Conservation (phyloP, 2,329 filamentous ascomycete genomes). For the Tolypocladium tropicale region DNA sequence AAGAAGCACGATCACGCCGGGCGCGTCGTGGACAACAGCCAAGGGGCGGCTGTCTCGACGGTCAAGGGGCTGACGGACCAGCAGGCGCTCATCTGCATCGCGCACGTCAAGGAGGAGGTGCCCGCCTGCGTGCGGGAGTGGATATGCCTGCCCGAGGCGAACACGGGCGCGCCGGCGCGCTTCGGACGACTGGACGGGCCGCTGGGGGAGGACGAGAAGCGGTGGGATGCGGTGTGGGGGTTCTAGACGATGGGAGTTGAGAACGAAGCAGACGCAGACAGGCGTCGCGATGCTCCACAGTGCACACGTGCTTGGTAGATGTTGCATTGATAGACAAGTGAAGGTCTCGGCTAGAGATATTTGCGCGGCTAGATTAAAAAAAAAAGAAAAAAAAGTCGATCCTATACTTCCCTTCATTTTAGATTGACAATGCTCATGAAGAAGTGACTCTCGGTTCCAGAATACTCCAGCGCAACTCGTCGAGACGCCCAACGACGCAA, state of each 20-base stretch:
- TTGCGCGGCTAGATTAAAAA: too few species aligned
- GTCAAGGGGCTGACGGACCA: slow-evolving; percentile 53
- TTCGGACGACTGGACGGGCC: slow-evolving; percentile 56
- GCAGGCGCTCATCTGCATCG: slow-evolving; percentile 86
- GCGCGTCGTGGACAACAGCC: slow-evolving; percentile 36
- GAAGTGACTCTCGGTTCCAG: too few species aligned
- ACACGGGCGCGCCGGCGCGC: slow-evolving; percentile 47
- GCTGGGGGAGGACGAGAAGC: slow-evolving; percentile 41
- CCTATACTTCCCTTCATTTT: too few species aligned
- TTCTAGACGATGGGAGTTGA: slow-evolving; percentile 7
- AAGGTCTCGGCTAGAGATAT: too few species aligned
- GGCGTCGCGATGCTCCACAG: neutral
- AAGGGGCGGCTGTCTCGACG: slow-evolving; percentile 23
- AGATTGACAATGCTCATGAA: too few species aligned
- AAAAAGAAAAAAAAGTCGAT: too few species aligned
- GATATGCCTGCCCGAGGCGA: slow-evolving; percentile 74
- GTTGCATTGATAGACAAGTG: too few species aligned
- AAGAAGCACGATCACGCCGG: slow-evolving; percentile 25
- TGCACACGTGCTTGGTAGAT: too few species aligned
- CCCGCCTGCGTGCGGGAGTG: slow-evolving; percentile 75
- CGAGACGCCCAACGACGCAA: too few species aligned
- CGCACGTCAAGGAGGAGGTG: slow-evolving; percentile 83
- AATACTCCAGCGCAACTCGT: too few species aligned
- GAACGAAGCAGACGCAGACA: neutral
- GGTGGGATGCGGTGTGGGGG: slow-evolving; percentile 60